Percentiles rank a stretch among this genome's conserved stretches.
Conservation (phyloP, 768 basidiomycete species). For the Kwoniella dejecticola region DNA sequence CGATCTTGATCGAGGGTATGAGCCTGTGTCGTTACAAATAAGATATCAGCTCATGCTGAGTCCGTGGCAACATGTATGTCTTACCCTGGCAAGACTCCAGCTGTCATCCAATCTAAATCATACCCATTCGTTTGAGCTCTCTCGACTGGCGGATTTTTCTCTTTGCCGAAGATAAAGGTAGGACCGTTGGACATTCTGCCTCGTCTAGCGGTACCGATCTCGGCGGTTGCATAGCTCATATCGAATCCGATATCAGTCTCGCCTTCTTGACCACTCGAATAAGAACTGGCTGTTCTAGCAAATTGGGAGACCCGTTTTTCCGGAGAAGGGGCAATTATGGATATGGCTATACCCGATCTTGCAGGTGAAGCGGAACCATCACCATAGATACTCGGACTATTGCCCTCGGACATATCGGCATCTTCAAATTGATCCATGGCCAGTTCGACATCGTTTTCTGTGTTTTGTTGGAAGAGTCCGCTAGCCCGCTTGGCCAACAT, state of each 20-base stretch:
- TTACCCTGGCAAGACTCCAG: slow-evolving; percentile 37
- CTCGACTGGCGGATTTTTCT: background rate
- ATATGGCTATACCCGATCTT: slow-evolving; percentile 16
- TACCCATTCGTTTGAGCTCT: slow-evolving; percentile 14
- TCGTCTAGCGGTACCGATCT: slow-evolving; percentile 24
- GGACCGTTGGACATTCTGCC: slow-evolving; percentile 44
- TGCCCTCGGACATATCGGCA: slow-evolving; percentile 6
- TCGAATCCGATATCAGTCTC: background rate
- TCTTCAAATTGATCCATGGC: slow-evolving; percentile 31
- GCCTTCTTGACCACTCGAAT: background rate
- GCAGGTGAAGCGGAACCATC: slow-evolving; percentile 11
- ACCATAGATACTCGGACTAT: background rate
- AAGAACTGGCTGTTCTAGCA: slow-evolving; percentile 1
- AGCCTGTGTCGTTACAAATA: slow-evolving; percentile 10
- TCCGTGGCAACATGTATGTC: background rate
- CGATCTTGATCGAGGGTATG: slow-evolving; percentile 33
- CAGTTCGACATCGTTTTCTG: slow-evolving; percentile 13
- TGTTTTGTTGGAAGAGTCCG: slow-evolving; percentile 4
- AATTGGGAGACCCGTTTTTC: slow-evolving; percentile 5
- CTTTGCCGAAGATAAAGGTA: slow-evolving; percentile 29
- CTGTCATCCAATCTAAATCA: slow-evolving; percentile 46
- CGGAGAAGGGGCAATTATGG: slow-evolving; percentile 22
- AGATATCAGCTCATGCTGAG: background rate
- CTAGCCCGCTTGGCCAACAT: slow-evolving; percentile 33
- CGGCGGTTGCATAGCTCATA: slow-evolving; percentile 6